A percentile compares a stretch with the other conserved stretches of the same genome.
Evolutionary conservation across 2,329 filamentous ascomycete species (phyloP).

Genomic region (Macrophomina phaseolina): DNA sequence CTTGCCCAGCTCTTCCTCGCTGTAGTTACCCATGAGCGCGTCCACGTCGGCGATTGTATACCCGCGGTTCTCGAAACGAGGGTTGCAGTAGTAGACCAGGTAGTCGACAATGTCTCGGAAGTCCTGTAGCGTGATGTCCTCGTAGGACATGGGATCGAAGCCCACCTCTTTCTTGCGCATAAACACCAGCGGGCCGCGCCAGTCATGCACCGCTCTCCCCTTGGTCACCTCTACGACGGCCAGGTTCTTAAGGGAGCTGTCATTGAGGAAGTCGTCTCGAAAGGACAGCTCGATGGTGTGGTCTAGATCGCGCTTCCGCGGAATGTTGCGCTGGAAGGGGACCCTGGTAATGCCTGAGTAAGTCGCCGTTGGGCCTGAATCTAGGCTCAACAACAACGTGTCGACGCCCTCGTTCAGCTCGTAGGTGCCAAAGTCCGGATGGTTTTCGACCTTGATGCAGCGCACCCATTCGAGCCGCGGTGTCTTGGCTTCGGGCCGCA

Average conservation of each 20-base stretch:
- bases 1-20: background rate
- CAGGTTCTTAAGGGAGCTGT: constrained; percentile 2
- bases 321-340: constrained; percentile 14
- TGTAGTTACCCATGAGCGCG: background rate
- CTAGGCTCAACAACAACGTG: background rate
- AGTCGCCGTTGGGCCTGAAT: background rate
- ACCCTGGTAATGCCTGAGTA: constrained; percentile 13
- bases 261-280: background rate
- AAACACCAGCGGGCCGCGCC: background rate
- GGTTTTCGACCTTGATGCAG: background rate
- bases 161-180: background rate
- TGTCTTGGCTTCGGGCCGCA: constrained; percentile 2
- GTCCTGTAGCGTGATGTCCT: constrained; percentile 5
- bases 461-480: constrained; percentile 12
- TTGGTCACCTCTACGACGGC: background rate
- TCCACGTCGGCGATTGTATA: constrained; percentile 10
- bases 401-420: background rate
- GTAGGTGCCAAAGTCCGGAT: background rate
- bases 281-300: constrained; percentile 10
- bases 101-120: constrained; percentile 12
- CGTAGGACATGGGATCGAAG: background rate
- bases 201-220: constrained; percentile 3
- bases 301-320: constrained; percentile 2
- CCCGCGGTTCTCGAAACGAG: constrained; percentile 1
- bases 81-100: constrained; percentile 3